Base-by-base conservation (phyloP, 1,284 basidiomycete genomes). In the Erythrobasidium hasegawianum region DNA sequence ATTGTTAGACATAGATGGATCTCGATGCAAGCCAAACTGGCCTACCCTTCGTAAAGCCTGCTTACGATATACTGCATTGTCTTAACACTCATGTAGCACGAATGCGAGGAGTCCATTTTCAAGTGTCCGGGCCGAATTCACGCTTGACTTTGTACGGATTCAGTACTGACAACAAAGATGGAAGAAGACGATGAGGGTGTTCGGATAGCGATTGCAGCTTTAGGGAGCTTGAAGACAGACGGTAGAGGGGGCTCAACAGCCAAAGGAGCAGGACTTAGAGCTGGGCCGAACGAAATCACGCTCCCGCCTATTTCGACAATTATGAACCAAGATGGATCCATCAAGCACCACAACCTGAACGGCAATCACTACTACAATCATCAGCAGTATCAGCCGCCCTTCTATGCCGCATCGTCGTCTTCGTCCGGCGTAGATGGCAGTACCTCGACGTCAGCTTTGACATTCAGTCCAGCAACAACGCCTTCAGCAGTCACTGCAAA, bases 281-380 rank as follows among this genome's bases (percentile, higher is more conserved):
- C 33, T 18, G 54, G 47, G 29, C 43, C 43, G 29, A 40, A 40
- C 56, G 61, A 50, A 45, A 56, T 64, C 22, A 22, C 54, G 16
- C 53, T 64, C 18, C 61, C 61, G 39, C 54, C 61, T 11, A 64
- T 64, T 22, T 64, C 61, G 54, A 56, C 52, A 8, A 56, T 57
- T 7, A 8, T 49, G 13, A 62, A 62, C 24, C 27, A 27, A 11
- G n/a, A 40, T 41, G n/a, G 33, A 5, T 33, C 33, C 33, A 33
- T 33, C 33, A 29, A 24, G 27, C 27, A 58, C 5, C 5, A 47
- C 16, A 24, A 24, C 43, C 4, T n/a, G n/a, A n/a, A n/a, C n/a
- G n/a, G 43, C n/a, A 5, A 47, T 14, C n/a, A n/a, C n/a, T 47
- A 47, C 43, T n/a, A 47, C 43, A 47, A 47, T 14, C n/a, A 47